Base-by-base conservation (phyloP, 164 flowering plant species). In the Euptelea pleiosperma region DNA sequence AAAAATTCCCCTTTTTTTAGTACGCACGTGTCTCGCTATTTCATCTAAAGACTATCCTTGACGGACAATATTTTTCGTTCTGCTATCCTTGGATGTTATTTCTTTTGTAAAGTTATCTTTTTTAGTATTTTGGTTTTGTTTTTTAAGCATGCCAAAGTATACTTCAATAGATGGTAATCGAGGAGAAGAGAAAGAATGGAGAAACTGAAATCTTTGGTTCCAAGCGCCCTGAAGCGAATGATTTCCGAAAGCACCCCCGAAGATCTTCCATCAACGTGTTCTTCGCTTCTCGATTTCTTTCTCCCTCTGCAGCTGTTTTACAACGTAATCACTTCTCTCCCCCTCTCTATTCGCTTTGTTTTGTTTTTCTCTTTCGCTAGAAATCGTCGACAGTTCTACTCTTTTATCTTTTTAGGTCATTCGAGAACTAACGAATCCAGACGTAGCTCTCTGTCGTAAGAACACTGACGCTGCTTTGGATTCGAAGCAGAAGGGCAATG, bases 401-500 rank as follows among this genome's bases (percentile, higher is more conserved):
- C 16, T 30, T 21, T n/a, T 7, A 22, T 12, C 22, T 10, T n/a
- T 19, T 2, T 34, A 85, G 89, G 71, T 79, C 58, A 64, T 83
- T n/a, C 55, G 63, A 40, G 84, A 84, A 28, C 73, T 91, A 71
- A 75, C 76, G 31, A 77, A 74, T 62, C 58, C 78, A 1, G 73
- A 78, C 31, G 28, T 50, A 52, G 70, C 59, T 12, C 67, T 86
- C 0, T 88, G 87, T 60, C 59, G 72, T 3, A 91, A 91, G 82
- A 68, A 72, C 47, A 63, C 53, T 53, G 77, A 71, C 2, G 67
- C 75, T 52, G 87, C 98, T 62, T 58, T 82, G 74, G 85, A 79
- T 39, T 70, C 55, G 31, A 91, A 88, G 81, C 73, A 49, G 4
- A 77, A 79, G 60, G 98, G 89, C 15, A 91, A 91, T 46, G 65